Percentiles rank a stretch among this genome's conserved stretches.
These are phyloP conservation scores for Kwoniella dejecticola DNA, from an alignment of 768 basidiomycete genomes.

Conservation along the genomic window DNA sequence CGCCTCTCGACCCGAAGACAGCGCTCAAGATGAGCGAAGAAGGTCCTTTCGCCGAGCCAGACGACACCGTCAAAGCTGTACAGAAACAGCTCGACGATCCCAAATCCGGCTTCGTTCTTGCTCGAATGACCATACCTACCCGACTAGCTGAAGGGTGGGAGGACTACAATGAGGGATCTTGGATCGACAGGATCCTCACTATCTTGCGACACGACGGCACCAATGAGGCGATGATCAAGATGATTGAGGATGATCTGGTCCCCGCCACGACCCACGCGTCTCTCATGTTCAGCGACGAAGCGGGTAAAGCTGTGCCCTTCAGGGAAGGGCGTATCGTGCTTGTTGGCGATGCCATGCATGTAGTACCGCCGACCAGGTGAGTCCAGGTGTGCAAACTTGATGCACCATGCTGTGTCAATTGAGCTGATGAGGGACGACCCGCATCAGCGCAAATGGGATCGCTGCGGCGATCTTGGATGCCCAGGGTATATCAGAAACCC, in stretches of 20 bases:
- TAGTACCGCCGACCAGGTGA: constrained; percentile 25
- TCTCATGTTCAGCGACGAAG: constrained; percentile 13
- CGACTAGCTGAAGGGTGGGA: constrained; percentile 18
- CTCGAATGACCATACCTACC: neutral
- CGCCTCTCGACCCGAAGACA: neutral
- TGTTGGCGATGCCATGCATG: constrained; percentile 28
- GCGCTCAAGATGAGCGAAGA: neutral
- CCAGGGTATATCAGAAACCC: constrained; percentile 1
- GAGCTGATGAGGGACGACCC: too few species aligned
- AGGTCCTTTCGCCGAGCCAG: constrained; percentile 13
- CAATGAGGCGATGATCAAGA: constrained; percentile 3
- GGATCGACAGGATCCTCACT: constrained; percentile 13
- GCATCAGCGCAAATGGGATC: constrained; percentile 1
- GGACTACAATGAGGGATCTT: constrained; percentile 8
- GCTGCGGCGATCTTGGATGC: constrained; percentile 8
- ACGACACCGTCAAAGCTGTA: neutral
- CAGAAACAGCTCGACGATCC: constrained; percentile 10
- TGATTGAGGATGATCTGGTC: constrained; percentile 10
- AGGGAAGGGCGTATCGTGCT: constrained; percentile 10
- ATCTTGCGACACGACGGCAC: constrained; percentile 14
- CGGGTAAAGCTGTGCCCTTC: neutral
- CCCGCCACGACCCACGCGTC: constrained; percentile 12
- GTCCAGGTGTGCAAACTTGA: neutral
- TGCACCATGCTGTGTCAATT: neutral
- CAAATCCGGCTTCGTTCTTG: constrained; percentile 17